Base-by-base conservation (phyloP, 768 basidiomycete species). In the Amanita pallidorosea region DNA sequence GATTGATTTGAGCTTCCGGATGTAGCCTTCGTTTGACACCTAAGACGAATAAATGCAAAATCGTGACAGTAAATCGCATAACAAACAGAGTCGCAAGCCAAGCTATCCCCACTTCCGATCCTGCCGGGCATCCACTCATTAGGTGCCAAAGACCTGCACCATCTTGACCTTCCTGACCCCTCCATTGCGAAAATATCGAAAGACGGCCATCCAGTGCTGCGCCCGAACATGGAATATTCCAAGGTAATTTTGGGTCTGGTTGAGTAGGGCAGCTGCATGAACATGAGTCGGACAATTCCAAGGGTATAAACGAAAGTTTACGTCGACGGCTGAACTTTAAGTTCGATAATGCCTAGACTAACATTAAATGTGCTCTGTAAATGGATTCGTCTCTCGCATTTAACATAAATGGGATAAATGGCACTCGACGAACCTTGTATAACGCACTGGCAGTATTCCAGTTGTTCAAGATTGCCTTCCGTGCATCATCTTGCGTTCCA, bases 131-230 rank as follows among this genome's bases (percentile, higher is more conserved):
- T 22, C 81, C 81, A 55, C 85, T 88, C 83, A 93, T 85, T 11
- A 93, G 69, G 67, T 92, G 90, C 86, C 89, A 93, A 27, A 95
- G 71, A 2, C 90, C 91, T 18, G 76, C 80, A 15, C 80, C 76
- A 61, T 91, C 88, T n/a, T 72, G 65, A 6, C 83, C 78, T 57
- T 82, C 83, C 40, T 67, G 59, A 0, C 88, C 89, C 52, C 91
- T 72, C 90, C 90, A 95, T 53, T 80, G 68, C 4, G 85, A 87
- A 65, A 95, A 92, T 3, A 80, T 63, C 13, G 86, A 88, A 23
- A 93, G 71, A 4, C 90, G 78, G 37, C 73, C 64, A 62, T 89
- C 83, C 45, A 95, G 71, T 4, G 75, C 61, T 12, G 67, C 56
- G 73, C 63, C 45, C 58, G 68, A 68, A 65, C 91, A 94, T 3